Evolutionary conservation across 345 rosid genomes (phyloP), one percentile per base, ranked within the genome.

Genomic region (Abelmoschus esculentus): DNA sequence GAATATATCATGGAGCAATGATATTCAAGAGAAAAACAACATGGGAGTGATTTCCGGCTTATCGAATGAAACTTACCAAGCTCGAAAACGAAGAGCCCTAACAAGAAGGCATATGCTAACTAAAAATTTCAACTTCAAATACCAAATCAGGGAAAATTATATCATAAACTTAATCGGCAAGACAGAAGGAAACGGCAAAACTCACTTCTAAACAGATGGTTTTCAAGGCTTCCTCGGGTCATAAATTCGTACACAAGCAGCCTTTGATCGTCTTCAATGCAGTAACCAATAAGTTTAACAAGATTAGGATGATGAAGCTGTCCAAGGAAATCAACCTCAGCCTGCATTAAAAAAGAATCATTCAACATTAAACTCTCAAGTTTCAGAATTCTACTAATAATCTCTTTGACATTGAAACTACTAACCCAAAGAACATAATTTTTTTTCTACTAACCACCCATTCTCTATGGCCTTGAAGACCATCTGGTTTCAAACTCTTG

Each of bases 221-320:
- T 91, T 86, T 95, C 99, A 71, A 95, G 85, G 80, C 99, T 95
- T 80, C 99, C 99, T 5, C 97, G 87, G 63, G 96, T 89, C 97
- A 91, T 88, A 69, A 95, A 95, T 79, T 91, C 99, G 36, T 95
- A 95, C 29, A 88, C 99, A 76, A 95, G 91, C 74, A 95, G 81
- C 77, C 96, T 86, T 57, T 90, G 98, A 67, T 95, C 97, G 72
- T 91, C 98, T 81, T 95, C 98, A 13, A 86, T 80, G 80, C 99
- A 95, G 84, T 86, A 91, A 68, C 97, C 99, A 29, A 91, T 77
- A 75, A 95, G 90, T 77, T 88, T 90, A 75, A 95, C 99, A 53
- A 95, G 89, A 72, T 95, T 93, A n/a, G 92, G 77, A 83, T 95
- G 99, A 75, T 91, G 87, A 73, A 95, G 97, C 79, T 95, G 92